Base-by-base conservation (phyloP, 371 early-diverging fungal species). In the Apophysomyces sp. region DNA sequence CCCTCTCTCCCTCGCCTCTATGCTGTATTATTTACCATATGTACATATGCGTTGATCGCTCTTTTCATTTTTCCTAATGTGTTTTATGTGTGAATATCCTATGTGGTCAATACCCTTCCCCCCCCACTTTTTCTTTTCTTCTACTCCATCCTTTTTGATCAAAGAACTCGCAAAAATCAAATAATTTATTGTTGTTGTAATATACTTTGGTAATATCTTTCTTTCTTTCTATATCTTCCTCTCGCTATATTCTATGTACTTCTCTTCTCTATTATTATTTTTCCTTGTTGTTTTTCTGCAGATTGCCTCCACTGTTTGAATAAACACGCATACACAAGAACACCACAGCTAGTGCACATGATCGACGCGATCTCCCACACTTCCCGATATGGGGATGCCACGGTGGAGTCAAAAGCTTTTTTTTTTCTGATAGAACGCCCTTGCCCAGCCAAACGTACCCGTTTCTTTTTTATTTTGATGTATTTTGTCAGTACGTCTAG, bases 1-100 rank as follows among this genome's bases (percentile, higher is more conserved):
- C 0, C 26, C 49, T 6, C 27, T 18, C 21, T 44, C 49, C 24
- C 49, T 44, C 24, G 3, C 8, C 21, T 44, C 9, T 44, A 44
- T 44, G 49, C 49, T 44, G 49, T 44, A 44, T 44, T 44, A 44
- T 44, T 34, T 44, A 44, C 21, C 24, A 9, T 44, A 44, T 44
- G 49, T 44, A 44, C 49, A 44, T 44, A 44, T 44, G 49, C 49
- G 49, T 44, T 26, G 27, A 44, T 9, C 49, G 49, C 49, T 21
- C 21, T 44, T 21, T 44, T 21, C 49, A 9, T 44, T 21, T 44
- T 16, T 44, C 24, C 4, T 44, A 44, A 44, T 44, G 49, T 44
- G 49, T 44, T 44, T 44, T 44, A 44, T 44, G 49, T 44, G 49
- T 44, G 49, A 44, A 44, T 44, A 44, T 44, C 49, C 24, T 44